These are phyloP conservation scores for Fusarium papillatum DNA, from an alignment of 2,329 filamentous ascomycete genomes.

Conservation along the genomic window DNA sequence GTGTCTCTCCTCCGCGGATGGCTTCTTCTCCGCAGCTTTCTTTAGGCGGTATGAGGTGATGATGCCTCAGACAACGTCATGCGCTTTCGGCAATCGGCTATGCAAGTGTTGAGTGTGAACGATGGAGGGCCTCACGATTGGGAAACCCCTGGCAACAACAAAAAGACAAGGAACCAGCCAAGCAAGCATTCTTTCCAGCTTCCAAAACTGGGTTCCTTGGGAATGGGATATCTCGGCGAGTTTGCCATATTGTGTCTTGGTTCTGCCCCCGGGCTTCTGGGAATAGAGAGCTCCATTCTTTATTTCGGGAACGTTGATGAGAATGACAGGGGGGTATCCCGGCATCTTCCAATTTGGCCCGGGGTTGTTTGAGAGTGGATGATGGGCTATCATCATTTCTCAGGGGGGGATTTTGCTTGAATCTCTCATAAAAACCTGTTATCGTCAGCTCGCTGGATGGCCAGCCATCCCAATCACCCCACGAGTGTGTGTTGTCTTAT, in stretches of 20 bases:
- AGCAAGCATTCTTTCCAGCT: neutral
- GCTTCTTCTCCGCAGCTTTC: conserved; percentile 3
- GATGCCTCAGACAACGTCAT: conserved; percentile 28
- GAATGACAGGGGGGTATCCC: conserved; percentile 12
- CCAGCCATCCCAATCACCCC: conserved; percentile 24
- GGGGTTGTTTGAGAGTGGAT: neutral
- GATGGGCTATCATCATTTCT: conserved; percentile 17
- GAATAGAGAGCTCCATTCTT: conserved; percentile 24
- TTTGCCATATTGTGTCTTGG: neutral
- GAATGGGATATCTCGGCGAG: conserved; percentile 1
- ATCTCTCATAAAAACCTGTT: conserved; percentile 6
- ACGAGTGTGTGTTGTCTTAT: conserved; percentile 19
- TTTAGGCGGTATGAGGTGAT: conserved; percentile 28
- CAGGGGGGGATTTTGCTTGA: conserved; percentile 11
- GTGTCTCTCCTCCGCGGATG: conserved; percentile 21
- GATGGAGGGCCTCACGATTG: neutral
- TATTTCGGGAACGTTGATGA: conserved; percentile 33
- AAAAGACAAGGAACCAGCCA: neutral
- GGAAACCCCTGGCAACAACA: conserved; percentile 30
- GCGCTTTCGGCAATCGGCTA: conserved; percentile 32
- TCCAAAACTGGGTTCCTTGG: neutral
- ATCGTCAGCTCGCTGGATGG: conserved; percentile 1
- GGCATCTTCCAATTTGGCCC: conserved; percentile 29
- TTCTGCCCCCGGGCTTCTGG: conserved; percentile 8
- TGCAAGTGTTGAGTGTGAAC: conserved; percentile 33